A percentile compares a stretch with the other conserved stretches of the same genome.
Evolutionary conservation across 345 rosid species (phyloP).

Genomic region (Eucalyptus tenuipes): DNA sequence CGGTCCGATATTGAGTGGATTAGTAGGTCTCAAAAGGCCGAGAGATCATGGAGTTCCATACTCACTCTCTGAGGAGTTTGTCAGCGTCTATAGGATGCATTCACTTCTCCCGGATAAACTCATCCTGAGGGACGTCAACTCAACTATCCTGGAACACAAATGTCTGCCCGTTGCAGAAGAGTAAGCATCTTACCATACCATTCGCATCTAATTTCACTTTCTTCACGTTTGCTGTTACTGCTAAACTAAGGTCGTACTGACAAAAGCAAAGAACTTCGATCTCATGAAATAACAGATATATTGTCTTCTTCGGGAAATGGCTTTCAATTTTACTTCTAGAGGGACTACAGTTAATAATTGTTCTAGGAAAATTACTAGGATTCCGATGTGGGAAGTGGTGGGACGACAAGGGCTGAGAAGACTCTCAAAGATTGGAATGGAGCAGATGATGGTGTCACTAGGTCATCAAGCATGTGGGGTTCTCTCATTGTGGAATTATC

Average conservation of each 20-base stretch:
- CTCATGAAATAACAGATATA: background rate
- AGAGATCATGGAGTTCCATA: slow-evolving; percentile 75
- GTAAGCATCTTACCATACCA: slow-evolving; percentile 11
- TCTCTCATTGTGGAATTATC: slow-evolving; percentile 60
- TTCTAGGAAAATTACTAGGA: slow-evolving; percentile 11
- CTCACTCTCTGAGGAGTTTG: slow-evolving; percentile 65
- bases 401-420: slow-evolving; percentile 40
- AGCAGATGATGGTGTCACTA: slow-evolving; percentile 58
- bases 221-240: background rate
- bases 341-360: background rate
- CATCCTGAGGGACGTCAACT: slow-evolving; percentile 34
- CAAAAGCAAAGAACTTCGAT: background rate
- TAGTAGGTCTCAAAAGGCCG: slow-evolving; percentile 62
- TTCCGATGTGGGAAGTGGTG: slow-evolving; percentile 41
- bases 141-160: slow-evolving; percentile 11
- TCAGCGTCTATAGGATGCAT: slow-evolving; percentile 67
- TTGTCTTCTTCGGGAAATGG: background rate
- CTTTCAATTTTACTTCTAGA: background rate
- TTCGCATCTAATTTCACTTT: background rate
- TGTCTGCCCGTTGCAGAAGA: slow-evolving; percentile 33
- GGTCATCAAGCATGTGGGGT: slow-evolving; percentile 70
- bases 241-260: background rate
- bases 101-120: slow-evolving; percentile 51
- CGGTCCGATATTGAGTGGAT: slow-evolving; percentile 50
- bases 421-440: slow-evolving; percentile 37